phyloP scores from a whole-genome alignment of 73 alveolate species.

The Stentor coeruleus region DNA sequence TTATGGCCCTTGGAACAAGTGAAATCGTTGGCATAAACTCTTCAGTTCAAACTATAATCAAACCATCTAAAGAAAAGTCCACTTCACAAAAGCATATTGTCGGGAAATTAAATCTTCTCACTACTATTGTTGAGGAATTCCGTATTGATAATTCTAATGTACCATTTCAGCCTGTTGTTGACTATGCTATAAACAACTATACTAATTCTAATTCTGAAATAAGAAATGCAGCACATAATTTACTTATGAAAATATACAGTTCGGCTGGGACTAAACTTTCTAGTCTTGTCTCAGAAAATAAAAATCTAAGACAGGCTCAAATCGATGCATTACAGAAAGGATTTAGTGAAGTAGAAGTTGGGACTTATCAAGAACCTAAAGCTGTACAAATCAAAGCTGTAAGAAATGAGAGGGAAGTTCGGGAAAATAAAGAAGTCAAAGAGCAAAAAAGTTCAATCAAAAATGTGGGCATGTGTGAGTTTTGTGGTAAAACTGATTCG shows the following conservation, averaged over 20 bases:
- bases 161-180: conserved; percentile 70
- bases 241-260: conserved; percentile 78
- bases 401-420: conserved; percentile 41
- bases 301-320: conserved; percentile 85
- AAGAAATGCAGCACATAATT: conserved; percentile 78
- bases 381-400: conserved; percentile 30
- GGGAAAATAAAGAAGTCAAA: conserved; percentile 42
- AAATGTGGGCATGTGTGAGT: conserved; percentile 60
- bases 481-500: conserved; percentile 72
- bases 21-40: conserved; percentile 70
- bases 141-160: conserved; percentile 75
- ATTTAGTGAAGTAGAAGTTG: conserved; percentile 42
- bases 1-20: conserved; percentile 77
- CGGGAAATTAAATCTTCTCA: conserved; percentile 80
- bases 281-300: conserved; percentile 30
- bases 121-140: conserved; percentile 62
- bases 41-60: conserved; percentile 62
- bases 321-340: conserved; percentile 49
- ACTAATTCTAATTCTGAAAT: conserved; percentile 79
- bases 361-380: conserved; percentile 28
- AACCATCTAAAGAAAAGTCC: conserved; percentile 68
- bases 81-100: conserved; percentile 75
- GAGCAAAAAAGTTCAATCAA: conserved; percentile 43
- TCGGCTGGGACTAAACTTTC: conserved; percentile 75
- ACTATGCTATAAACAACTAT: conserved; percentile 77